These are phyloP conservation scores for Halophytophthora polymorphica DNA, from an alignment of 352 stramenopile species.

Conservation along the genomic window DNA sequence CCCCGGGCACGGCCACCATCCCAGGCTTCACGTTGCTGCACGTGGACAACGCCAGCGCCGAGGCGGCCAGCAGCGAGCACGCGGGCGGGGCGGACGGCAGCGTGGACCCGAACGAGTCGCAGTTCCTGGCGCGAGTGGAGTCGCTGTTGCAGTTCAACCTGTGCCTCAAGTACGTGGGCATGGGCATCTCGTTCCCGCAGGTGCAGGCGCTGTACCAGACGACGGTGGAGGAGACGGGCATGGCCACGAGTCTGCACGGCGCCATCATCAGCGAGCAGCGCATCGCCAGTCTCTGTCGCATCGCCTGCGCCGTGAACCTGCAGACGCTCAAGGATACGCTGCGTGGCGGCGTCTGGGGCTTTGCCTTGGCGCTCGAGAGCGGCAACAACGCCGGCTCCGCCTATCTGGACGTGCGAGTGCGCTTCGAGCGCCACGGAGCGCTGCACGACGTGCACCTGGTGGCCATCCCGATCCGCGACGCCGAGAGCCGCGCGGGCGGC, in stretches of 20 bases:
- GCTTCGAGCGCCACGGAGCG: conserved; percentile 19
- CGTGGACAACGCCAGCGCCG: conserved; percentile 1
- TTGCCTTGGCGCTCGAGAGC: conserved; percentile 18
- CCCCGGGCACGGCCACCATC: conserved; percentile 3
- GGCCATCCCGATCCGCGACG: conserved; percentile 21
- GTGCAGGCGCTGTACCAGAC: conserved; percentile 20
- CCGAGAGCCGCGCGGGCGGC: conserved; percentile 12
- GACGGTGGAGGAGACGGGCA: conserved; percentile 22
- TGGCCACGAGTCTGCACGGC: conserved; percentile 14
- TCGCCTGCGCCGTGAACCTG: conserved; percentile 28
- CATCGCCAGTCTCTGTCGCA: conserved; percentile 19
- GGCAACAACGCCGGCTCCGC: conserved; percentile 15
- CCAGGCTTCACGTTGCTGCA: conserved; percentile 8
- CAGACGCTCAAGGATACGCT: conserved; percentile 28
- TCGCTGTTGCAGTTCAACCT: conserved; percentile 28
- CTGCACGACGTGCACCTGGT: conserved; percentile 27
- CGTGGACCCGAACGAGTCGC: conserved; percentile 19
- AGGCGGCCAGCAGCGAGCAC: conserved; percentile 2
- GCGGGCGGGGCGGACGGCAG: not conserved
- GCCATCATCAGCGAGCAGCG: conserved; percentile 20
- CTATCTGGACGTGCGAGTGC: conserved; percentile 23
- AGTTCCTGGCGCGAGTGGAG: conserved; percentile 22
- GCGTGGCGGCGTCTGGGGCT: conserved; percentile 17
- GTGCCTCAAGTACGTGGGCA: conserved; percentile 28
- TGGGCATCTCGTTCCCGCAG: conserved; percentile 26